Conservation (phyloP, 2,329 filamentous ascomycete genomes). For the Penicillium sp. region DNA sequence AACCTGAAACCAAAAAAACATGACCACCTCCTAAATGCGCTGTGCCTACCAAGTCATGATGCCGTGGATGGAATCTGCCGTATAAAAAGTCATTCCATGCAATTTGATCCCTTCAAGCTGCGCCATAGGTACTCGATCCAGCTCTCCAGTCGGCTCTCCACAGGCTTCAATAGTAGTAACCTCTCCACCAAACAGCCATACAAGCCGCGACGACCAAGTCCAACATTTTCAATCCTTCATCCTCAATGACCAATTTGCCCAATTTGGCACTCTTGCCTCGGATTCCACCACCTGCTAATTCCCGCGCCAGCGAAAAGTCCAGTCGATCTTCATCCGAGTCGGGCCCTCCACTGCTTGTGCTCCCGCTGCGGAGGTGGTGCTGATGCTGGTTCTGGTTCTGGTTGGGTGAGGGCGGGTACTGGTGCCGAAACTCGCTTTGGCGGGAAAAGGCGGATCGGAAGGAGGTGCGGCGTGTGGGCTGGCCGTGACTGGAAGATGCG, state of each 20-base stretch:
- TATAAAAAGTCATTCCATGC: no score
- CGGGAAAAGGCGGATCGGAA: conserved; percentile 16
- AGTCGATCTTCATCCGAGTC: conserved; percentile 45
- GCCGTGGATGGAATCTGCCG: background rate
- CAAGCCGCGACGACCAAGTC: conserved; percentile 88
- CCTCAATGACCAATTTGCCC: conserved; percentile 83
- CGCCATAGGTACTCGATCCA: no score
- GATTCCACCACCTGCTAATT: conserved; percentile 79
- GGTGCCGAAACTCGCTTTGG: conserved; percentile 10
- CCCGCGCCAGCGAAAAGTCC: conserved; percentile 70
- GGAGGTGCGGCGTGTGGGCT: conserved; percentile 24
- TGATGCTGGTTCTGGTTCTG: background rate
- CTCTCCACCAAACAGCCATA: conserved; percentile 87
- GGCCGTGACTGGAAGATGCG: conserved; percentile 27
- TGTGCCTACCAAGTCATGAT: no score
- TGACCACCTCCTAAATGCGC: no score
- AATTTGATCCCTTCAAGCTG: no score
- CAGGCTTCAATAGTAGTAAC: conserved; percentile 51
- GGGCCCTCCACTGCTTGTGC: conserved; percentile 16
- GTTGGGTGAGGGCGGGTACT: conserved; percentile 25
- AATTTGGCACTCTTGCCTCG: conserved; percentile 83
- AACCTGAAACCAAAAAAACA: no score
- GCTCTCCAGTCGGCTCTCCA: no score
- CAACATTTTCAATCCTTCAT: conserved; percentile 91
- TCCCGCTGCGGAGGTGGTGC: conserved; percentile 8